Evolutionary conservation across 805 yeast genomes (phyloP).

Genomic region (Yamadazyma endophytica): DNA sequence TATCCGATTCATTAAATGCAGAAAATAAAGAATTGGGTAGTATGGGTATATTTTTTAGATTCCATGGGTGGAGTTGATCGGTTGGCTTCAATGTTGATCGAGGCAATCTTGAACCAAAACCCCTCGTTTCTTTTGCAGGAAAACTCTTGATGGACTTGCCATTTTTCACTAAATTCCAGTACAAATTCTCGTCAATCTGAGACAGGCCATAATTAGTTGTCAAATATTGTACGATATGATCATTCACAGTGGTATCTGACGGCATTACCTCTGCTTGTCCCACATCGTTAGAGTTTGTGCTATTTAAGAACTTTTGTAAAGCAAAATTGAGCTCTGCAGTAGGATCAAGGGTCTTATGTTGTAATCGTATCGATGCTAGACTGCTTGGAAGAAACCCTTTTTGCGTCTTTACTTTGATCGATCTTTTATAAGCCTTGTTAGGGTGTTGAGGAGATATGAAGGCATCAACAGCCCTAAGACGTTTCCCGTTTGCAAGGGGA

Average conservation of each 20-base stretch:
- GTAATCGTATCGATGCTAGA: constrained; percentile 36
- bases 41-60: constrained; percentile 51
- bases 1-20: constrained; percentile 35
- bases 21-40: constrained; percentile 46
- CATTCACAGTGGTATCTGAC: no score
- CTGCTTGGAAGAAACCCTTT: constrained; percentile 51
- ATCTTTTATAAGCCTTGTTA: constrained; percentile 40
- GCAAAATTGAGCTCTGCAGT: constrained; percentile 4
- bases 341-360: constrained; percentile 11
- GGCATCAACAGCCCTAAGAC: constrained; percentile 1
- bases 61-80: constrained; percentile 45
- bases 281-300: background rate
- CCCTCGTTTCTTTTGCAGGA: background rate
- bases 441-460: constrained; percentile 25
- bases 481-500: constrained; percentile 7
- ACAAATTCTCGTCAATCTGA: no score
- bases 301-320: constrained; percentile 2
- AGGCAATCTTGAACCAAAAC: background rate
- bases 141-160: no score
- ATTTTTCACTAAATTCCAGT: no score
- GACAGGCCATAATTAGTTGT: no score
- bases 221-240: no score
- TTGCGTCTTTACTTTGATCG: constrained; percentile 39
- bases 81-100: background rate
- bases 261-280: no score